Conservation (phyloP, 768 basidiomycete genomes). For the Mycena pura region DNA sequence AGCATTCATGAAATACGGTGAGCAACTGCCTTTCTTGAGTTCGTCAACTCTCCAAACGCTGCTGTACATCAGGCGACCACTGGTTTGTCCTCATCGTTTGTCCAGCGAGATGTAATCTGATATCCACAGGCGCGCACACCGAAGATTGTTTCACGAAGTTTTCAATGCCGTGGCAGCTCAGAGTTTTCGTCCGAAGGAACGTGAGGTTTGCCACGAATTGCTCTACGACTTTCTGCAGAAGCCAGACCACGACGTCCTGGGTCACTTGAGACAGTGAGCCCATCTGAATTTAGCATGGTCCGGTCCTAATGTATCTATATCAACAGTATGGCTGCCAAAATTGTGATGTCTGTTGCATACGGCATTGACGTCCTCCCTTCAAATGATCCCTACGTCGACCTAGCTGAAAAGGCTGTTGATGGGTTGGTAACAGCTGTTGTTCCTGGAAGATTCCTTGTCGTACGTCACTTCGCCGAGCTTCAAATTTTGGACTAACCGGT, state of each 20-base stretch:
- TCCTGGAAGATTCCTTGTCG: constrained; percentile 53
- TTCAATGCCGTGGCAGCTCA: constrained; percentile 42
- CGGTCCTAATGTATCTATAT: neutral
- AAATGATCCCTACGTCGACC: constrained; percentile 51
- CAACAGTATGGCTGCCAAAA: constrained; percentile 48
- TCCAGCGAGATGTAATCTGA: neutral
- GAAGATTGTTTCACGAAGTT: constrained; percentile 49
- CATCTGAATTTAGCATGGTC: neutral
- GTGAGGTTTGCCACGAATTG: constrained; percentile 39
- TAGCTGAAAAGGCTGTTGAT: constrained; percentile 47
- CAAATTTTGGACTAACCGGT: neutral
- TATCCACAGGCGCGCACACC: constrained; percentile 44
- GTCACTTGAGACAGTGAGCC: constrained; percentile 42
- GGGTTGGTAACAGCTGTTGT: constrained; percentile 41
- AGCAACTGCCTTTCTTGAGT: neutral
- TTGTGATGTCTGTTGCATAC: constrained; percentile 51
- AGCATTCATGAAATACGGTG: constrained; percentile 44
- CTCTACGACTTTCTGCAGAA: constrained; percentile 39
- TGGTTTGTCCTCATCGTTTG: constrained; percentile 1
- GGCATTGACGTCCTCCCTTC: constrained; percentile 48
- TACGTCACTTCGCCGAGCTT: neutral
- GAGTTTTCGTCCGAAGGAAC: constrained; percentile 38
- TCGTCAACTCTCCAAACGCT: neutral
- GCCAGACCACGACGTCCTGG: constrained; percentile 45
- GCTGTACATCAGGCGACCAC: constrained; percentile 1